Evolutionary conservation across 495 filamentous ascomycete genomes (phyloP).

Genomic region (Tuber magnatum): DNA sequence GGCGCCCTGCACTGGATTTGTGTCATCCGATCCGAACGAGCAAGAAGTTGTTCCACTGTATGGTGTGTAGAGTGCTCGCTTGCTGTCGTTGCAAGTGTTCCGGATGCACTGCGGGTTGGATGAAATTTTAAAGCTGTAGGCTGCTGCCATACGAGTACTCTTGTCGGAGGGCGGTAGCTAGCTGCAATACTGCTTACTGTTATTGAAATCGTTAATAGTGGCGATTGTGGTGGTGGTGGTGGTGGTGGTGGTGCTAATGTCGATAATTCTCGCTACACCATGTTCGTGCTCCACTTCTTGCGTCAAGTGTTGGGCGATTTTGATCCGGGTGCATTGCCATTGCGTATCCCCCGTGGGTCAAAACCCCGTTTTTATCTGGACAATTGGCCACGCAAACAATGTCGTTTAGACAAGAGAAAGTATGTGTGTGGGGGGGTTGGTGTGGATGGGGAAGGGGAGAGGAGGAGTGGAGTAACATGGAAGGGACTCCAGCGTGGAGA

Average conservation of each 20-base stretch:
- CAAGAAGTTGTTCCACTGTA: slow-evolving; percentile 23
- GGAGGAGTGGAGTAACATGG: neutral
- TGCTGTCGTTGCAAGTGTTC: neutral
- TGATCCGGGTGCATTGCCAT: slow-evolving; percentile 23
- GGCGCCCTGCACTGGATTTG: slow-evolving; percentile 15
- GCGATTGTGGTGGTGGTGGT: neutral
- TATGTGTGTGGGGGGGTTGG: neutral
- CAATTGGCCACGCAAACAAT: slow-evolving; percentile 33
- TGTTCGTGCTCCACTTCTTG: neutral
- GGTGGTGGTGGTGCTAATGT: neutral
- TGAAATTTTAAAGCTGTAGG: slow-evolving; percentile 1
- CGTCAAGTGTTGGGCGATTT: slow-evolving; percentile 8
- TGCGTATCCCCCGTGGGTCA: slow-evolving; percentile 14
- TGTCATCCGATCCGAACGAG: slow-evolving; percentile 34
- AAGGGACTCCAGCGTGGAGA: neutral
- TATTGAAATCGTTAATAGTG: neutral
- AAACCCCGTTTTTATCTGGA: slow-evolving; percentile 12
- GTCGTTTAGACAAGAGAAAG: slow-evolving; percentile 14
- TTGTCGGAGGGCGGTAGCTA: neutral
- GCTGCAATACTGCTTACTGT: neutral
- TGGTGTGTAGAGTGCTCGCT: slow-evolving; percentile 4
- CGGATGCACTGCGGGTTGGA: neutral
- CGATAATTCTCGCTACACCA: neutral
- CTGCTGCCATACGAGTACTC: neutral
- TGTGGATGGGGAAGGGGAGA: neutral